phyloP scores from a whole-genome alignment of 352 stramenopile genomes.

The Pythium apleroticum region DNA sequence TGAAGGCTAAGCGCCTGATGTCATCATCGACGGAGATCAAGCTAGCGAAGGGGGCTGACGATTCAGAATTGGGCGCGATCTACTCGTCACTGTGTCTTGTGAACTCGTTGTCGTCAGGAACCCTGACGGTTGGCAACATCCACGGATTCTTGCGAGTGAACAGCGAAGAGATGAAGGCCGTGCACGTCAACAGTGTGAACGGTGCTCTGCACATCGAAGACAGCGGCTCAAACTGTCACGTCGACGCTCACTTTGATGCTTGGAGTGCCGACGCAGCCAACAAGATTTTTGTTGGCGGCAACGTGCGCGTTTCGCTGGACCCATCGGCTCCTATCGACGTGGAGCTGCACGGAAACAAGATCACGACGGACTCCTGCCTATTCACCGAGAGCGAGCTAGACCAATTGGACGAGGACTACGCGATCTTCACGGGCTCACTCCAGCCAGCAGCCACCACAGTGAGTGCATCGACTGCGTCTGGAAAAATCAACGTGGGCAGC shows the following conservation, averaged over 20 bases:
- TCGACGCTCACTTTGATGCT: constrained; percentile 72
- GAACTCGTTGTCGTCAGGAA: constrained; percentile 34
- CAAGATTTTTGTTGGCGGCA: constrained; percentile 64
- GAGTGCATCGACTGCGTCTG: constrained; percentile 28
- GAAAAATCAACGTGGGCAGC: constrained; percentile 74
- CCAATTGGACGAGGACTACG: constrained; percentile 75
- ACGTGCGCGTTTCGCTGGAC: constrained; percentile 65
- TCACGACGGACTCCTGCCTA: constrained; percentile 42
- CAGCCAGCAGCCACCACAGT: constrained; percentile 23
- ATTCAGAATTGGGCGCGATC: constrained; percentile 67
- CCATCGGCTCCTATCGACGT: constrained; percentile 53
- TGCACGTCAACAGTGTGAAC: constrained; percentile 67
- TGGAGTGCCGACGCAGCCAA: constrained; percentile 47
- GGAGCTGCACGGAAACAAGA: constrained; percentile 60
- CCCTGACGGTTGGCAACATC: constrained; percentile 57
- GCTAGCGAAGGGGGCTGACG: constrained; percentile 36
- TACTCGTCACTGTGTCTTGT: constrained; percentile 60
- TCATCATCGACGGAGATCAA: constrained; percentile 50
- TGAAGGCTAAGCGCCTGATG: constrained; percentile 73
- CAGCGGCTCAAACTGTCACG: constrained; percentile 49
- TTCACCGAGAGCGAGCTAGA: constrained; percentile 60
- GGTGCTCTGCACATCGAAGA: constrained; percentile 72
- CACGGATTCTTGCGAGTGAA: constrained; percentile 68
- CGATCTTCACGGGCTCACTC: constrained; percentile 59
- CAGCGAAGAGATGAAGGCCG: constrained; percentile 42